A percentile compares a stretch with the other conserved stretches of the same genome.
Evolutionary conservation across 192 early-diverging fungal genomes (phyloP).

Genomic region (Phycomyces blakesleeanus): DNA sequence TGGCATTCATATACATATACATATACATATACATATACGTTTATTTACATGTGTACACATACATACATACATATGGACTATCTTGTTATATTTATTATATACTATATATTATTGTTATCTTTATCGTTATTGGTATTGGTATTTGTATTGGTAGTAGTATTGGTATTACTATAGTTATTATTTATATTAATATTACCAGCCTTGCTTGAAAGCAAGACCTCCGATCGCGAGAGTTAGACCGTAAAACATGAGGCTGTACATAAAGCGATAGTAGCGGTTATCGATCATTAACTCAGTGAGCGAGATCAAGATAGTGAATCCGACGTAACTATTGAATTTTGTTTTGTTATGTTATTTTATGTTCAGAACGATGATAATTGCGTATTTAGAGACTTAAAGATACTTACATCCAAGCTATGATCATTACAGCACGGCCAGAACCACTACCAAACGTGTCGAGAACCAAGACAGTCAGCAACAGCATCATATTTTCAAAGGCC

Average conservation of each 20-base stretch:
- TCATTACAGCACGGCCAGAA: slow-evolving; percentile 24
- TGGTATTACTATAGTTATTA: neutral
- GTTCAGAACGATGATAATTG: too few relatives aligned
- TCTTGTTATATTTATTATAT: too few relatives aligned
- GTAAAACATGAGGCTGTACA: slow-evolving; percentile 16
- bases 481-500: slow-evolving; percentile 23
- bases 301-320: slow-evolving; percentile 13
- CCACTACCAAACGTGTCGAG: slow-evolving; percentile 36
- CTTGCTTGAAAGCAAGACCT: slow-evolving; percentile 13
- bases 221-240: slow-evolving; percentile 25
- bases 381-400: too few relatives aligned
- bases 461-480: slow-evolving; percentile 31
- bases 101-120: too few relatives aligned
- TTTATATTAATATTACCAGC: neutral
- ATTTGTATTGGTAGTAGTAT: too few relatives aligned
- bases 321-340: slow-evolving; percentile 18
- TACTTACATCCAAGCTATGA: slow-evolving; percentile 37
- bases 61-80: neutral
- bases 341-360: too few relatives aligned
- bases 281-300: slow-evolving; percentile 4
- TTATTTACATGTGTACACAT: neutral
- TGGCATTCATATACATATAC: neutral
- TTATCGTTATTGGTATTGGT: too few relatives aligned
- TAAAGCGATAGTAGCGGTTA: slow-evolving; percentile 12
- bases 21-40: neutral